Base-by-base conservation (phyloP, 1,139 yeast genomes). In the Saccharomycopsis hybrid region DNA sequence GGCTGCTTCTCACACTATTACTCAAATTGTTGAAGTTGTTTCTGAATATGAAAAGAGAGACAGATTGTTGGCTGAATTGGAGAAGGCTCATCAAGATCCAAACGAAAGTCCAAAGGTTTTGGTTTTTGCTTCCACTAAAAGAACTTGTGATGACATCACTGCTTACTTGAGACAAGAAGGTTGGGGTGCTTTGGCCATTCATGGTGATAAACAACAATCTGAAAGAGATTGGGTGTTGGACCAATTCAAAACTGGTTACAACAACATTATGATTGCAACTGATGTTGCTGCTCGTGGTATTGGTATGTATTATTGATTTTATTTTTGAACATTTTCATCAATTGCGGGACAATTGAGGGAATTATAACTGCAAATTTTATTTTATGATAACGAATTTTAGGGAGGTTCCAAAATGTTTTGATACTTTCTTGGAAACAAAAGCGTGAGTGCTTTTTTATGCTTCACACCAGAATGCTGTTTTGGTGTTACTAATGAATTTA, bases 231-330 rank as follows among this genome's bases (percentile, higher is more conserved):
- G 97, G 97, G 98, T 92, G 60, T 76, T 92, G 70, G 77, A 74
- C 60, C 96, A 92, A 71, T 92, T 92, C 76, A 86, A 85, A 77
- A 67, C 80, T 55, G 97, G 97, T 60, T 85, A 83, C 67, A 82
- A 95, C 52, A 96, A 97, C 58, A 85, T 92, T 65, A 89, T 92
- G 97, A 96, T 90, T 67, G 98, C 98, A 57, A 92, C 98, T 60
- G 98, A 92, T 71, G 98, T 92, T 69, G 98, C 98, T 56, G 96
- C 98, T 59, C 88, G 98, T 80, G 98, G 98, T 82, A 90, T 92
- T 77, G 98, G 96, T 89, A 88, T 73, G 97, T 86, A 70, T 70
- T 86, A 70, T 70, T 54, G 55, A 51, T 44, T 33, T 8, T 32
- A 11, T 8, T 8, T 32, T 32, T 32, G 35, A 11, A 32, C 11